Base-by-base conservation (phyloP, 1,284 basidiomycete genomes). In the Apiotrichum laibachii region DNA sequence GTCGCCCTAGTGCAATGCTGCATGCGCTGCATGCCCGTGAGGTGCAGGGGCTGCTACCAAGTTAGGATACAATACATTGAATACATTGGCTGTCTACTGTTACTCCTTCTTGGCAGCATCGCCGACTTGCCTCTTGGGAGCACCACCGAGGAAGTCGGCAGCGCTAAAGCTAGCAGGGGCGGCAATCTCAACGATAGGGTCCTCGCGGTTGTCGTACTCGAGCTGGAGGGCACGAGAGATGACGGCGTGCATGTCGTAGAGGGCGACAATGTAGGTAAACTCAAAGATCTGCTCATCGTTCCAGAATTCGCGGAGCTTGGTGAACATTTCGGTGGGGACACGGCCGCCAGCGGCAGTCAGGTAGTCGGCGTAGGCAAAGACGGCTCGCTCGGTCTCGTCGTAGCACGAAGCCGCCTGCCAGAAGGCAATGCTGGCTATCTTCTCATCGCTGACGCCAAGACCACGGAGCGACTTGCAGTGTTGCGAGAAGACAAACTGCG, bases 231-330 rank as follows among this genome's bases (percentile, higher is more conserved):
- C 52, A n/a, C 44, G 43, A 11, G 43, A 31, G n/a, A 53, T 53
- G 44, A 53, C 52, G 31, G 52, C 52, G 52, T 53, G 52, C 52
- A 53, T 53, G 43, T 21, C 34, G 44, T 53, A 53, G n/a, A 53
- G 19, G 33, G 31, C n/a, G 21, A 31, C 39, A 39, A 53, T 53
- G 44, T 53, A 53, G 33, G 52, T 53, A 31, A 53, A 34, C 43
- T 53, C 44, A 11, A 53, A 13, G 52, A 53, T 53, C 21, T 46
- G 16, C 33, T 35, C 43, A 16, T 45, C 33, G 52, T 15, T 22
- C n/a, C 35, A 9, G 33, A 53, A 53, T 12, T 31, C 26, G 21
- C 31, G 21, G 21, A 53, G 52, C 43, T 53, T 45, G 34, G 21
- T 26, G 21, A 46, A 53, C 16, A 53, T 33, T 21, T 46, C 52